These are phyloP conservation scores for Aspergillus conjunctus DNA, from an alignment of 495 filamentous ascomycete species.

Conservation along the genomic window DNA sequence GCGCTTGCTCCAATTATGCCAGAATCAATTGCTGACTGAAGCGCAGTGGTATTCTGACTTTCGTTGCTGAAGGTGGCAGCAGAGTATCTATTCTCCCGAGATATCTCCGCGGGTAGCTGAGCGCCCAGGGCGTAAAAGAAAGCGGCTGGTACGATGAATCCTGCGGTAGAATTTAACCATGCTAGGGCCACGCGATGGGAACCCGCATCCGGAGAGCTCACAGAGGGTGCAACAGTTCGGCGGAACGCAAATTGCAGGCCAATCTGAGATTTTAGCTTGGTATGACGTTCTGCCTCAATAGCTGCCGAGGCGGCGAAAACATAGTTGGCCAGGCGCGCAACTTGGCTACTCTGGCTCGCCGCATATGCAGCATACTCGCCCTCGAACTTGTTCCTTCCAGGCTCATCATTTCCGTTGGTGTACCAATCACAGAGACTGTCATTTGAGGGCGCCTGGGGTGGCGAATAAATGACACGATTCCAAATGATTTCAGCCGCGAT, in stretches of 20 bases:
- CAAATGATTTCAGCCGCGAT: background rate
- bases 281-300: background rate
- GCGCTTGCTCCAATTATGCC: background rate
- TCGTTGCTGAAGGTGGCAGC: background rate
- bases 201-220: background rate
- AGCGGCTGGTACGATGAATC: background rate
- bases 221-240: background rate
- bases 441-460: background rate
- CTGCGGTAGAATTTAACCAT: background rate
- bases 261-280: background rate
- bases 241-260: background rate
- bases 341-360: background rate
- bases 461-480: background rate
- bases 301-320: background rate
- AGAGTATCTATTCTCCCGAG: background rate
- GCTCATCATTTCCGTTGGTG: background rate
- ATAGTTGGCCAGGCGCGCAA: background rate
- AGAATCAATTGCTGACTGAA: background rate
- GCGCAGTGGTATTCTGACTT: background rate
- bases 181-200: background rate
- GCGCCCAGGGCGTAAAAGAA: background rate
- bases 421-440: background rate
- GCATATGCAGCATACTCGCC: background rate
- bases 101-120: background rate
- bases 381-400: background rate